Evolutionary conservation across 306 rosid species (phyloP).

Genomic region (Urtica urens): DNA sequence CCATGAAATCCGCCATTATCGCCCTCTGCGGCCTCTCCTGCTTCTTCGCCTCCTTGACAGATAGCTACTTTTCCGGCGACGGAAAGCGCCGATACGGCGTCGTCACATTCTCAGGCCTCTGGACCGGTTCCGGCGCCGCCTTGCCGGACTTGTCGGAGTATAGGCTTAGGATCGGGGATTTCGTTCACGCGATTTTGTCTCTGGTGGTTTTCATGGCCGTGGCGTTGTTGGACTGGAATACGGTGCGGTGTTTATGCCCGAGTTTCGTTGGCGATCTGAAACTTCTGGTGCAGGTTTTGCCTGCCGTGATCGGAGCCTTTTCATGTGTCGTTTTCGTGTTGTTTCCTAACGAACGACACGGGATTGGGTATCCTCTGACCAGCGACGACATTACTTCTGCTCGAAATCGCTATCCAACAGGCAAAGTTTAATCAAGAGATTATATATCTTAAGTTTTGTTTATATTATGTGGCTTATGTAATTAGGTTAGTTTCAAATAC

Average conservation of each 20-base stretch:
- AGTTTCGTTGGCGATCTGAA: conserved; percentile 22
- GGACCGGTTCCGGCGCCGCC: conserved; percentile 39
- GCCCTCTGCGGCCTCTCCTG: conserved; percentile 42
- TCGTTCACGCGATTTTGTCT: conserved; percentile 45
- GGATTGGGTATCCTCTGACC: conserved; percentile 54
- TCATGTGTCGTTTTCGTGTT: conserved; percentile 33
- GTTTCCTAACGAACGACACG: conserved; percentile 60
- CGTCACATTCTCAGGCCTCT: conserved; percentile 38
- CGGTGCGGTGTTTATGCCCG: conserved; percentile 44
- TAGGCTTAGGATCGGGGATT: conserved; percentile 46
- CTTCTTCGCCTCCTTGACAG: conserved; percentile 57
- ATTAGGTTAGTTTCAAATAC: too few relatives aligned
- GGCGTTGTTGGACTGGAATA: conserved; percentile 41
- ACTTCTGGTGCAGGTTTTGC: conserved; percentile 37
- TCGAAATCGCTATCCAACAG: too few relatives aligned
- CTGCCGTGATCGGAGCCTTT: conserved; percentile 39
- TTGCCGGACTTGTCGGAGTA: conserved; percentile 35
- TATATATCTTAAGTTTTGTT: too few relatives aligned
- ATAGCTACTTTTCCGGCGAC: conserved; percentile 52
- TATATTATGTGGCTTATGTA: too few relatives aligned
- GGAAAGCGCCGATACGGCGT: conserved; percentile 40
- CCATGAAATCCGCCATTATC: conserved; percentile 29
- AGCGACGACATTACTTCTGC: too few relatives aligned
- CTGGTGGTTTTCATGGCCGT: conserved; percentile 38
- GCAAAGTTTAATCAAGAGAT: too few relatives aligned